Evolutionary conservation across 306 rosid genomes (phyloP).

Genomic region (Cicer pinnatifidum): DNA sequence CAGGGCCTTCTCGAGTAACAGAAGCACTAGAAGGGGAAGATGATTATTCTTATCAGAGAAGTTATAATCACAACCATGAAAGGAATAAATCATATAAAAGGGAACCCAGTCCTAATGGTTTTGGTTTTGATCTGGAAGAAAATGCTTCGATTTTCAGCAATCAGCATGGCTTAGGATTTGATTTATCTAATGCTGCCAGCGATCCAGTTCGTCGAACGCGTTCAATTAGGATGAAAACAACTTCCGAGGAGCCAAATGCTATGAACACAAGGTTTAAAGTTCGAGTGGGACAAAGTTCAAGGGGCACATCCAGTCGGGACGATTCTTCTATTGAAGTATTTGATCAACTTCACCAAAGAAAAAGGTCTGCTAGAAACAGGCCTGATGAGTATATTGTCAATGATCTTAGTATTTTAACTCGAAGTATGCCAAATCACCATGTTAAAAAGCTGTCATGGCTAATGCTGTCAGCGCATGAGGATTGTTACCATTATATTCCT

Average conservation of each 20-base stretch:
- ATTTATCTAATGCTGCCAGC: slow-evolving; percentile 42
- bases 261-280: slow-evolving; percentile 47
- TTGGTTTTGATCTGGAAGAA: slow-evolving; percentile 55
- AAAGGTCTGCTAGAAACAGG: slow-evolving; percentile 58
- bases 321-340: slow-evolving; percentile 47
- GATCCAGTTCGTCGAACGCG: slow-evolving; percentile 62
- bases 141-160: slow-evolving; percentile 40
- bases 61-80: slow-evolving; percentile 33
- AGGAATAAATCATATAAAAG: slow-evolving; percentile 42
- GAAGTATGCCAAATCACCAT: slow-evolving; percentile 49
- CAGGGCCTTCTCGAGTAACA: slow-evolving; percentile 41
- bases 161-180: slow-evolving; percentile 45
- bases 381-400: slow-evolving; percentile 42
- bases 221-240: slow-evolving; percentile 58
- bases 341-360: slow-evolving; percentile 53
- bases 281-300: slow-evolving; percentile 52
- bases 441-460: slow-evolving; percentile 73
- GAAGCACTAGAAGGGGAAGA: slow-evolving; percentile 51
- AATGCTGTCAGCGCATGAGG: slow-evolving; percentile 70
- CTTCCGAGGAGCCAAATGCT: slow-evolving; percentile 52
- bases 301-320: slow-evolving; percentile 49
- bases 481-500: slow-evolving; percentile 77
- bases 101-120: slow-evolving; percentile 49
- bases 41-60: slow-evolving; percentile 44
- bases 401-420: slow-evolving; percentile 49